Evolutionary conservation across 352 stramenopile genomes (phyloP).

Genomic region (Globisporangium cederbergense): DNA sequence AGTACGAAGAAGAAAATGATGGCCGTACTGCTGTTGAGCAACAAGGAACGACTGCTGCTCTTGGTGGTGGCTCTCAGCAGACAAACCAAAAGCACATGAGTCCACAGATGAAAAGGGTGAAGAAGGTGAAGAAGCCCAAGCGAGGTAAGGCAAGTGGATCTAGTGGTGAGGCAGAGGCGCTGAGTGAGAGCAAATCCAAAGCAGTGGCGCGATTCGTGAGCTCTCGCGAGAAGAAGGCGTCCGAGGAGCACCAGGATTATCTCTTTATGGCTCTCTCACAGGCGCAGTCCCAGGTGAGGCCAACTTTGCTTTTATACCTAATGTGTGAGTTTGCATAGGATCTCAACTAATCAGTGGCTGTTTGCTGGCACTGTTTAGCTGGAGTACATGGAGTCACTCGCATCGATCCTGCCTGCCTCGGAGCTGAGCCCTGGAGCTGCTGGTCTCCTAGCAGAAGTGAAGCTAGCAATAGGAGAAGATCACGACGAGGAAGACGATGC

Average conservation of each 20-base stretch:
- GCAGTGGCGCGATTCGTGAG: conserved; percentile 38
- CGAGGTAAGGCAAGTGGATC: background rate
- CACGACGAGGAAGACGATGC: conserved; percentile 7
- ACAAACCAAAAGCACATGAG: background rate
- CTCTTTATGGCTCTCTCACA: conserved; percentile 58
- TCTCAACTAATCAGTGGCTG: background rate
- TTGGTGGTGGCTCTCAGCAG: background rate
- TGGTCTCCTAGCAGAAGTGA: background rate
- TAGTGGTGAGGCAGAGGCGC: background rate
- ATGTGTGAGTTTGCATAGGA: background rate
- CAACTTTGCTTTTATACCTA: background rate
- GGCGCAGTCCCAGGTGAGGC: conserved; percentile 49
- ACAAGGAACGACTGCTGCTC: background rate
- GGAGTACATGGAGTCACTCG: conserved; percentile 49
- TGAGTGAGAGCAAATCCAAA: background rate
- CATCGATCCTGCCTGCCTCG: conserved; percentile 29
- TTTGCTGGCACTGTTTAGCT: conserved; percentile 20
- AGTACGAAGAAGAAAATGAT: background rate
- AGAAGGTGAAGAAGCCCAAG: conserved; percentile 12
- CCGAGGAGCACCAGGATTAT: conserved; percentile 55
- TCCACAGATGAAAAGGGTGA: conserved; percentile 22
- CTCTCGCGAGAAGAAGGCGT: conserved; percentile 42
- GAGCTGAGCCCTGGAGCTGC: conserved; percentile 10
- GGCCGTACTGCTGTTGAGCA: background rate
- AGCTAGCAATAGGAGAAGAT: background rate